Percentiles rank a stretch among this genome's conserved stretches.
These are phyloP conservation scores for Paramecium sonneborni DNA, from an alignment of 73 alveolate species.

Conservation along the genomic window DNA sequence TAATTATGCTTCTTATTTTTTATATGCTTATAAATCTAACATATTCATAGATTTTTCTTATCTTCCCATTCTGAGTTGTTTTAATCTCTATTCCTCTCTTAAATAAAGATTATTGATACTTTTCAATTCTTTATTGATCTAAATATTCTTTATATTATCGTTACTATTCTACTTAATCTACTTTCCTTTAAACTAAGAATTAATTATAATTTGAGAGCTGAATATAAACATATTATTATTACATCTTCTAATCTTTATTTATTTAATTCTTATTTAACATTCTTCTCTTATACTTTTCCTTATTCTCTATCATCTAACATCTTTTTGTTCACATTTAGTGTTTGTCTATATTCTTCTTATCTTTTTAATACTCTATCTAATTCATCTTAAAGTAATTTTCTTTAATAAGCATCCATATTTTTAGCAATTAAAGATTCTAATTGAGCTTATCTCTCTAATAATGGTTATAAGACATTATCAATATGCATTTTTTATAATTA, in stretches of 20 bases:
- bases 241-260: conserved; percentile 56
- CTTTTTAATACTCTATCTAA: conserved; percentile 32
- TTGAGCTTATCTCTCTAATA: conserved; percentile 28
- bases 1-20: conserved; percentile 1
- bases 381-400: conserved; percentile 28
- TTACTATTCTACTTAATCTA: conserved; percentile 17
- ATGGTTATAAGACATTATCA: conserved; percentile 24
- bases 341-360: background rate
- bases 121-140: conserved; percentile 19
- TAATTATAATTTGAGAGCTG: background rate
- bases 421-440: conserved; percentile 29
- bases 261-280: conserved; percentile 5
- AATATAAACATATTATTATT: background rate
- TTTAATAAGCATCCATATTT: conserved; percentile 41
- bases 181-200: background rate
- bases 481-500: conserved; percentile 24
- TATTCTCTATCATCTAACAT: conserved; percentile 10
- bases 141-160: conserved; percentile 49
- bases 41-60: conserved; percentile 56
- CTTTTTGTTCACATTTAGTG: background rate
- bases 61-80: conserved; percentile 46
- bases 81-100: conserved; percentile 51
- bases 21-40: conserved; percentile 46
- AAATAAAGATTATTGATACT: background rate
- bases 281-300: background rate